These are phyloP conservation scores for Cryptococcus neoformans DNA, from an alignment of 1,284 basidiomycete species.

Conservation along the genomic window DNA sequence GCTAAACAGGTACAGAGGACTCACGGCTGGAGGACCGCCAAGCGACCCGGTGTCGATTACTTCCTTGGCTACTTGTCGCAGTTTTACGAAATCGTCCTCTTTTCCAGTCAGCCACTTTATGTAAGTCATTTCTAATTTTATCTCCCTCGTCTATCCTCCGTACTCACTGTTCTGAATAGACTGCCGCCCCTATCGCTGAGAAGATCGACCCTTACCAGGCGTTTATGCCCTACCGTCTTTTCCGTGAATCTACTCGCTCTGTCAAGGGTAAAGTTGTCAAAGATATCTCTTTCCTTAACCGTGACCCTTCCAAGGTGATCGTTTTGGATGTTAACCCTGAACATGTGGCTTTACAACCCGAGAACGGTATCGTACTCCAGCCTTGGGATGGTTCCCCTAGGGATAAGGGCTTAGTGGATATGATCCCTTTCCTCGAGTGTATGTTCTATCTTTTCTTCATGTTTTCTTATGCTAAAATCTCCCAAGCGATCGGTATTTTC, in stretches of 20 bases:
- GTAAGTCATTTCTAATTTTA: slow-evolving; percentile 54
- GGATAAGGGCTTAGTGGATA: slow-evolving; percentile 77
- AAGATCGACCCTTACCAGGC: slow-evolving; percentile 93
- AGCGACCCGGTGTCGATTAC: slow-evolving; percentile 95
- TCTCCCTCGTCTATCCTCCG: background rate
- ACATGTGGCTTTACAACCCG: slow-evolving; percentile 74
- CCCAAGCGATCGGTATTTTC: slow-evolving; percentile 81
- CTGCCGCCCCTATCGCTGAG: slow-evolving; percentile 83
- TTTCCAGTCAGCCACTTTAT: slow-evolving; percentile 87
- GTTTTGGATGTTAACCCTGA: slow-evolving; percentile 81
- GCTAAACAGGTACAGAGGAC: slow-evolving; percentile 58
- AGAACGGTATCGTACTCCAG: slow-evolving; percentile 81
- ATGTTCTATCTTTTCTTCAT: slow-evolving; percentile 40
- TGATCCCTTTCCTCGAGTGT: slow-evolving; percentile 98
- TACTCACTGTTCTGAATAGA: slow-evolving; percentile 53
- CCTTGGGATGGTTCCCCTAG: slow-evolving; percentile 81
- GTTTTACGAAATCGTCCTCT: slow-evolving; percentile 97
- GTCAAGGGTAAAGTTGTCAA: slow-evolving; percentile 78
- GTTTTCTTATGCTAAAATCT: background rate
- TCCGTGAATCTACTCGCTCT: slow-evolving; percentile 81
- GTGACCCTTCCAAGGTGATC: slow-evolving; percentile 87
- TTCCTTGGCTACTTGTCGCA: slow-evolving; percentile 95
- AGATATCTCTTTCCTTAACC: slow-evolving; percentile 89
- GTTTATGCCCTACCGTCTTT: slow-evolving; percentile 84
- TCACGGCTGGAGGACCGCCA: slow-evolving; percentile 86